A percentile compares a stretch with the other conserved stretches of the same genome.
phyloP scores from a whole-genome alignment of 495 filamentous ascomycete species.

The Podospora pseudocomata region DNA sequence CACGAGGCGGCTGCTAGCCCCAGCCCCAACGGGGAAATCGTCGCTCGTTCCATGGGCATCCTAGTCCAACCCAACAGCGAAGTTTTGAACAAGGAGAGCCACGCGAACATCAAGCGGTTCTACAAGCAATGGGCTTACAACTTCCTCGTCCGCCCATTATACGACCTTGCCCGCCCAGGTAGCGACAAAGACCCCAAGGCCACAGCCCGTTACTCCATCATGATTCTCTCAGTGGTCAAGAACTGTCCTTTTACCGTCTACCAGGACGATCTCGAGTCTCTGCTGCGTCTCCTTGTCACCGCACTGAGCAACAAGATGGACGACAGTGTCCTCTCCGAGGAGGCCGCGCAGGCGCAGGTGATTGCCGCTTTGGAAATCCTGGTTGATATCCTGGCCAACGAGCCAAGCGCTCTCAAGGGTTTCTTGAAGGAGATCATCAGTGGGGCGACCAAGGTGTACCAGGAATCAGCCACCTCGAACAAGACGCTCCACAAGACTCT shows the following conservation, averaged over 20 bases:
- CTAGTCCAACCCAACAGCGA: constrained; percentile 23
- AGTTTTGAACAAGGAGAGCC: constrained; percentile 28
- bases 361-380: constrained; percentile 39
- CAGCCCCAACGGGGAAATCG: constrained; percentile 22
- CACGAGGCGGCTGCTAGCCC: constrained; percentile 21
- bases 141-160: constrained; percentile 30
- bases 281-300: constrained; percentile 40
- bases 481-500: constrained; percentile 6
- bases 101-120: constrained; percentile 32
- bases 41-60: constrained; percentile 30
- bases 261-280: constrained; percentile 34
- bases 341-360: constrained; percentile 21
- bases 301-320: constrained; percentile 25
- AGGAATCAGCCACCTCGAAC: constrained; percentile 23
- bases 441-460: constrained; percentile 31
- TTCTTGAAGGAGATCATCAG: constrained; percentile 38
- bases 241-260: constrained; percentile 42
- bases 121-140: constrained; percentile 37
- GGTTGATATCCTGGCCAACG: constrained; percentile 36
- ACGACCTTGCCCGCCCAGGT: constrained; percentile 25
- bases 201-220: constrained; percentile 28
- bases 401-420: constrained; percentile 33
- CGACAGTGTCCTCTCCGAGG: constrained; percentile 10
- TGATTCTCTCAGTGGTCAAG: constrained; percentile 37
- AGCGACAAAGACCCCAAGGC: constrained; percentile 10